Conservation (phyloP, 495 filamentous ascomycete species). For the Jackrogersella multiformis region DNA sequence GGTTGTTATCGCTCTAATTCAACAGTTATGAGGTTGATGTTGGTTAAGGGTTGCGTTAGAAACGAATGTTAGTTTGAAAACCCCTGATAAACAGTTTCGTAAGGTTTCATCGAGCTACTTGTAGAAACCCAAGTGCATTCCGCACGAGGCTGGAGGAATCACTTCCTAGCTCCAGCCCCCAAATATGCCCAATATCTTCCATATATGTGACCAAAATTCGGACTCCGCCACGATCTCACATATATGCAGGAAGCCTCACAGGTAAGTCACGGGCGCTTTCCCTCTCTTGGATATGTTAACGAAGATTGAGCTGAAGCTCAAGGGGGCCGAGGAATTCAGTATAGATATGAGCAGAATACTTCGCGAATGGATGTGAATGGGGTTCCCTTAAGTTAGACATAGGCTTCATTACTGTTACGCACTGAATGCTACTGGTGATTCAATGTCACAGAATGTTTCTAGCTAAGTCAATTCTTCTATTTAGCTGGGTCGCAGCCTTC, state of each 20-base stretch:
- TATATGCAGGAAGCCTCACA: slow-evolving; percentile 31
- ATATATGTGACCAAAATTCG: slow-evolving; percentile 6
- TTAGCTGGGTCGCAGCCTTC: slow-evolving; percentile 16
- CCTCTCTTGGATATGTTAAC: slow-evolving; percentile 10
- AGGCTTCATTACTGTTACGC: background rate
- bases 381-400: background rate
- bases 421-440: background rate
- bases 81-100: slow-evolving; percentile 24
- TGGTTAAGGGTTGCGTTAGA: slow-evolving; percentile 17
- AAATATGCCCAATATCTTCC: slow-evolving; percentile 13
- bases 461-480: background rate
- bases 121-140: slow-evolving; percentile 18
- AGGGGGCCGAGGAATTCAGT: slow-evolving; percentile 1
- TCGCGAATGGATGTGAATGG: background rate
- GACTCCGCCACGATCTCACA: slow-evolving; percentile 19
- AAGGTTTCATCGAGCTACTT: slow-evolving; percentile 31
- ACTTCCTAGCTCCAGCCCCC: slow-evolving; percentile 27
- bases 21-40: background rate
- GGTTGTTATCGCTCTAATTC: background rate
- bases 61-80: slow-evolving; percentile 25
- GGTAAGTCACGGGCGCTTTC: slow-evolving; percentile 11
- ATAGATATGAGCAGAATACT: slow-evolving; percentile 18
- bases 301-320: background rate
- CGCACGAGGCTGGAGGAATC: slow-evolving; percentile 30
- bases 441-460: slow-evolving; percentile 27